Conservation (phyloP, 2,329 filamentous ascomycete species). For the Exophiala spinifera region DNA sequence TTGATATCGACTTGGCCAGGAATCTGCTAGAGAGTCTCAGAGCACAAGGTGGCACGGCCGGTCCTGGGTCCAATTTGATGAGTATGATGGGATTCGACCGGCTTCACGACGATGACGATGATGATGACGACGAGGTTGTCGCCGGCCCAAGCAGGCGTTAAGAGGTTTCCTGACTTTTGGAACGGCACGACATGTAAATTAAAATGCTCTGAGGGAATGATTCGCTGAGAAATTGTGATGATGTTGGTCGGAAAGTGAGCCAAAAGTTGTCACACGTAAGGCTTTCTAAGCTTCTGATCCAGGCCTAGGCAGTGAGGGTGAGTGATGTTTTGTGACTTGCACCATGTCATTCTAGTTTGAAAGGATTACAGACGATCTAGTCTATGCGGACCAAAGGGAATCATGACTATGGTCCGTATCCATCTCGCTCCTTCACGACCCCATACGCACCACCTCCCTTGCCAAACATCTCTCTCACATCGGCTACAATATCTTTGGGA, state of each 20-base stretch:
- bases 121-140: slow-evolving; percentile 9
- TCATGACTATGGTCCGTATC: slow-evolving; percentile 30
- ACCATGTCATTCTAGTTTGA: too few species aligned
- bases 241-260: too few species aligned
- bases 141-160: slow-evolving; percentile 15
- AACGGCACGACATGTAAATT: too few species aligned
- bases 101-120: slow-evolving; percentile 13
- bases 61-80: slow-evolving; percentile 83
- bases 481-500: slow-evolving; percentile 45
- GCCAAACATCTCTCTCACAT: slow-evolving; percentile 49
- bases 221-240: too few species aligned
- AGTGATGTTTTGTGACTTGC: too few species aligned
- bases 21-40: slow-evolving; percentile 93
- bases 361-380: too few species aligned
- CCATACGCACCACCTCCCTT: slow-evolving; percentile 40
- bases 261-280: too few species aligned
- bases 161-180: background rate
- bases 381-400: background rate
- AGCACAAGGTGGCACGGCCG: slow-evolving; percentile 78
- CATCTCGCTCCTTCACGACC: slow-evolving; percentile 35
- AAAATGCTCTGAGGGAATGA: too few species aligned
- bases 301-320: too few species aligned
- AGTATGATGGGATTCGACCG: slow-evolving; percentile 63
- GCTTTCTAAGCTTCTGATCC: too few species aligned
- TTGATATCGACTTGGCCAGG: slow-evolving; percentile 83